phyloP scores from a whole-genome alignment of 345 rosid species.

The Arabidopsis suecica region DNA sequence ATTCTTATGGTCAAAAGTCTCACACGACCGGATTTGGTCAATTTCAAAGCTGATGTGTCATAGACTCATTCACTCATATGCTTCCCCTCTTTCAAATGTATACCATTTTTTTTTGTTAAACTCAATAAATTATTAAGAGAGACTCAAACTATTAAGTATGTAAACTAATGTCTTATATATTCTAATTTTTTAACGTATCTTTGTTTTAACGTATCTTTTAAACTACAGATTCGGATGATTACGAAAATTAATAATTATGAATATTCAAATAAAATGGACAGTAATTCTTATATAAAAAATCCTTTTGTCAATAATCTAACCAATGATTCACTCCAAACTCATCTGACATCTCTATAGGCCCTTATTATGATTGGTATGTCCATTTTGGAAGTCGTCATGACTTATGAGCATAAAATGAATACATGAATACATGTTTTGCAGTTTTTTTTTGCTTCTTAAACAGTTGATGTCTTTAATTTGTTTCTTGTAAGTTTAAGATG shows the following conservation, averaged over 20 bases:
- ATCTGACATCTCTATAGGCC: no score
- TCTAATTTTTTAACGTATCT: not conserved
- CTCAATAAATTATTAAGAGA: not conserved
- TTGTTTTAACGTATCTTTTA: not conserved
- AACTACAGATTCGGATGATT: not conserved
- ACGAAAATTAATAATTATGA: not conserved
- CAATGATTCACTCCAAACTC: not conserved
- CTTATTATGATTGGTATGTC: no score
- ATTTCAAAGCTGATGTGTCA: conserved; percentile 35
- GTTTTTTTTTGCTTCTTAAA: no score
- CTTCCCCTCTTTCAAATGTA: not conserved
- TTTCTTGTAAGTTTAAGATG: not conserved
- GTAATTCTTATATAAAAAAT: no score
- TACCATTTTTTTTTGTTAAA: not conserved
- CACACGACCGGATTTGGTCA: conserved; percentile 40
- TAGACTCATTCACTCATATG: not conserved
- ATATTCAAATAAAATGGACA: not conserved
- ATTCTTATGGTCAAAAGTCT: conserved; percentile 37
- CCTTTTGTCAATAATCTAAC: not conserved
- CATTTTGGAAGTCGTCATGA: no score
- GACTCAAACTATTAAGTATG: not conserved
- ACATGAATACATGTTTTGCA: not conserved
- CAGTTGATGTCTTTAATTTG: not conserved
- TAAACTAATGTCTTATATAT: not conserved
- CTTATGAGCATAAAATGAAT: not conserved